Percentiles rank a stretch among this genome's conserved stretches.
Evolutionary conservation across 2,329 filamentous ascomycete genomes (phyloP).

Genomic region (Monosporascus sp.): DNA sequence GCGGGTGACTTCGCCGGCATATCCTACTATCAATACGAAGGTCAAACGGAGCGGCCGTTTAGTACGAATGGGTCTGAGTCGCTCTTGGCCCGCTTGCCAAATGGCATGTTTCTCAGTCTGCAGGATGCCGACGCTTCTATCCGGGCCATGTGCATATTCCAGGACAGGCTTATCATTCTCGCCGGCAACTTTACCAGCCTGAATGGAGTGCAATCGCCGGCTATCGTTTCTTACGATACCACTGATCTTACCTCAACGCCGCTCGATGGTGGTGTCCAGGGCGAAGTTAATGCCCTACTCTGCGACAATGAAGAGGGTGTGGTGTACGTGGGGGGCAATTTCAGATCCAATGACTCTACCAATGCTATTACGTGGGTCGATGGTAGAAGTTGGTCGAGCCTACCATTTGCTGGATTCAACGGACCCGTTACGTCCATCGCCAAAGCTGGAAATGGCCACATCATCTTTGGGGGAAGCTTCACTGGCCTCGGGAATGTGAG

Average conservation of each 20-base stretch:
- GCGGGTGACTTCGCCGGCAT: conserved; percentile 88
- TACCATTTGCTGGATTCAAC: conserved; percentile 93
- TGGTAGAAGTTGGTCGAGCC: conserved; percentile 64
- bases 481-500: conserved; percentile 80
- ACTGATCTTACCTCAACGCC: conserved; percentile 64
- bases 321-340: conserved; percentile 90
- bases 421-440: conserved; percentile 83
- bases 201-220: conserved; percentile 67
- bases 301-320: conserved; percentile 73
- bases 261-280: conserved; percentile 73
- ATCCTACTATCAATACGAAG: conserved; percentile 80
- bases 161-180: conserved; percentile 62
- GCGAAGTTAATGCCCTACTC: conserved; percentile 73
- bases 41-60: conserved; percentile 65
- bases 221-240: conserved; percentile 76
- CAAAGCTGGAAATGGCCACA: conserved; percentile 72
- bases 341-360: conserved; percentile 72
- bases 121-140: conserved; percentile 79
- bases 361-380: conserved; percentile 83
- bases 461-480: conserved; percentile 89
- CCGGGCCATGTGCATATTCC: conserved; percentile 79
- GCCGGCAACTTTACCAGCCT: conserved; percentile 96
- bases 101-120: conserved; percentile 73
- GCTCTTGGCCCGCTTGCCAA: conserved; percentile 75
- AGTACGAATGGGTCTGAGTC: conserved; percentile 74